Conservation (phyloP, 2,329 filamentous ascomycete genomes). For the Aspergillus spinulosporus region DNA sequence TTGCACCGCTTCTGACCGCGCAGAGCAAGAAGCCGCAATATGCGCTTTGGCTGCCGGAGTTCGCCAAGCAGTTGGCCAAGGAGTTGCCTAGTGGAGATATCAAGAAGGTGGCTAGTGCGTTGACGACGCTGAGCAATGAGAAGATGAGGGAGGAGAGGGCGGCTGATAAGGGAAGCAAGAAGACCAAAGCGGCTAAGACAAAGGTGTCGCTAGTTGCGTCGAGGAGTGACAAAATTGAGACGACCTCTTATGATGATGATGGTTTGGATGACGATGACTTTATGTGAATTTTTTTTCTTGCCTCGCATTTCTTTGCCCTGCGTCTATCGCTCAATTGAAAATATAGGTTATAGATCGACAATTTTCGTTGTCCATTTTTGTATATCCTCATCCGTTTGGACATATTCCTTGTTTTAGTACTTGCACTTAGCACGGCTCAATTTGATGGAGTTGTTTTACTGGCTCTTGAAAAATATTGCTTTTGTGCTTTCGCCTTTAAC, state of each 20-base stretch:
- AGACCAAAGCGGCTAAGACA: conserved; percentile 93
- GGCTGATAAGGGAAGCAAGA: conserved; percentile 91
- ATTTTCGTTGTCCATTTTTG: not conserved
- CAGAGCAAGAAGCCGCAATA: conserved; percentile 91
- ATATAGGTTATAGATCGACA: conserved; percentile 7
- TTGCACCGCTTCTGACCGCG: conserved; percentile 73
- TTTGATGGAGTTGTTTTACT: no score
- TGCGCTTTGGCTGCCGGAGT: conserved; percentile 84
- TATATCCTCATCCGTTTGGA: no score
- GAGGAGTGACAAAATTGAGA: conserved; percentile 65
- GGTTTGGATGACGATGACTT: conserved; percentile 68
- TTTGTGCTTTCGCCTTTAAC: no score
- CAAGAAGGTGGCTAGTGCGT: conserved; percentile 85
- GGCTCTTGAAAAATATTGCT: no score
- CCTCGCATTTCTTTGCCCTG: conserved; percentile 14
- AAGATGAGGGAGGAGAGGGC: conserved; percentile 99
- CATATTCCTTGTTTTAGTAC: no score
- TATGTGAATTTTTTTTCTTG: conserved; percentile 41
- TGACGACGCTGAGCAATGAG: conserved; percentile 93
- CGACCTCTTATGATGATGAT: conserved; percentile 77
- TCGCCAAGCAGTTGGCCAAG: conserved; percentile 81
- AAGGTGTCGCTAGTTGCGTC: conserved; percentile 75
- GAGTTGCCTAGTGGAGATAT: conserved; percentile 90
- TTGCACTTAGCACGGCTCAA: no score
- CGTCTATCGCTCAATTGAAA: conserved; percentile 7